Conservation (phyloP, 768 basidiomycete species). For the Jaapia argillacea region DNA sequence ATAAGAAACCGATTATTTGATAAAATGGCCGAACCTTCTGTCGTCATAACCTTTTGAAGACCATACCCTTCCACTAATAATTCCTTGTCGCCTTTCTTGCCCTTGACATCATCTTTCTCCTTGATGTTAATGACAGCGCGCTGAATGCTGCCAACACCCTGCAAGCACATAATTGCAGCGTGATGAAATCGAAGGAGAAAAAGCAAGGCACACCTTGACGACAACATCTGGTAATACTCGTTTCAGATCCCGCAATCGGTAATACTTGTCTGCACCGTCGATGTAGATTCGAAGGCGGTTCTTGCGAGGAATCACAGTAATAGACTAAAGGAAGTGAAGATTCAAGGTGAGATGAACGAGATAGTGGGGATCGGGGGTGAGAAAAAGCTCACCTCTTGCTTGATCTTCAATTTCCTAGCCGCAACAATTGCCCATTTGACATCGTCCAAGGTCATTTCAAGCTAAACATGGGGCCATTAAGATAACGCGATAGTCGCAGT, state of each 20-base stretch:
- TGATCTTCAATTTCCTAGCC: slow-evolving; percentile 87
- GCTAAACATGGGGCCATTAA: slow-evolving; percentile 28
- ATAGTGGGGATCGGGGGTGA: neutral
- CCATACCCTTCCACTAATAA: slow-evolving; percentile 96
- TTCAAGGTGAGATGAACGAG: slow-evolving; percentile 1
- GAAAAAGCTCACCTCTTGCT: slow-evolving; percentile 52
- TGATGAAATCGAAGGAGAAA: too few relatives aligned
- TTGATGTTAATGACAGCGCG: slow-evolving; percentile 96
- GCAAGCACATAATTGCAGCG: slow-evolving; percentile 1
- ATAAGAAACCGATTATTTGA: too few relatives aligned
- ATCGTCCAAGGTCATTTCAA: slow-evolving; percentile 88
- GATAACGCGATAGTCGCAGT: neutral
- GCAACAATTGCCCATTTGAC: slow-evolving; percentile 86
- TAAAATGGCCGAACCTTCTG: slow-evolving; percentile 86
- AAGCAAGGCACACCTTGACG: slow-evolving; percentile 55
- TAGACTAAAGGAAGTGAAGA: too few relatives aligned
- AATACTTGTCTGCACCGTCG: slow-evolving; percentile 71
- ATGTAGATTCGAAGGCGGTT: slow-evolving; percentile 73
- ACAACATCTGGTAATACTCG: slow-evolving; percentile 77
- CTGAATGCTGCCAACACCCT: slow-evolving; percentile 83
- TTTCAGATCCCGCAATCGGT: slow-evolving; percentile 78
- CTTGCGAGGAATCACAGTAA: slow-evolving; percentile 65
- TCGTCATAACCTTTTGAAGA: slow-evolving; percentile 92
- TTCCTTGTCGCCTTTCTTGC: slow-evolving; percentile 84
- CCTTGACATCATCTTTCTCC: slow-evolving; percentile 70